Base-by-base conservation (phyloP, 2,329 filamentous ascomycete genomes). In the Drechslera avenae region DNA sequence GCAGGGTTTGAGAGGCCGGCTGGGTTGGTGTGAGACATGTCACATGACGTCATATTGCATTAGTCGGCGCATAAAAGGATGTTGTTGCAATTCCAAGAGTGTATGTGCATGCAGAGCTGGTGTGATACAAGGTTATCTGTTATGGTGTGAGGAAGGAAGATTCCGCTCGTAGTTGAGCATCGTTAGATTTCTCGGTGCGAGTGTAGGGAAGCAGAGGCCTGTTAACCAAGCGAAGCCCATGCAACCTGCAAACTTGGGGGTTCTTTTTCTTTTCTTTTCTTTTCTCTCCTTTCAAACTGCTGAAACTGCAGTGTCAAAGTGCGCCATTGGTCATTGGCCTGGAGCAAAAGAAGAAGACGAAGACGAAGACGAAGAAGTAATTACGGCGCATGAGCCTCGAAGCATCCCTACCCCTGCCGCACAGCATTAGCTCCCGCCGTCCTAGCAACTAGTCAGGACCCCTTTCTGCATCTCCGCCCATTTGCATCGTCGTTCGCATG, bases 1-100 rank as follows among this genome's bases (percentile, higher is more conserved):
- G 57, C 30, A 68, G 53, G 18, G 69, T 73, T 7, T 72, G 47
- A 59, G 13, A 5, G 16, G 14, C 16, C 26, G 26, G 4, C 21
- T 7, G 21, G 21, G 21, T 26, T 17, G 14, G 31, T 16, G 9
- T 13, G 26, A 4, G 21, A 13, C 3, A 21, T 26, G 26, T 28
- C 26, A 28, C 26, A 28, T 28, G 2, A 28, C 26, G 26, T 28
- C 26, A 43, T 12, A 26, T 14, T 28, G 21, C 36, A 28, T 39
- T 21, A 21, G 34, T 32, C n/a, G 10, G 26, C 21, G 16, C n/a
- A 30, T 23, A 12, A 31, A 9, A 18, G 16, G 16, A 13, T 17
- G 8, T 13, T 16, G 34, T 13, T 19, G 4, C 13, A 17, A 19
- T 36, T 36, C n/a, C n/a, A n/a, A n/a, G n/a, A n/a, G n/a, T n/a